phyloP scores from a whole-genome alignment of 2,329 filamentous ascomycete genomes.

The Cytospora chrysosperma region DNA sequence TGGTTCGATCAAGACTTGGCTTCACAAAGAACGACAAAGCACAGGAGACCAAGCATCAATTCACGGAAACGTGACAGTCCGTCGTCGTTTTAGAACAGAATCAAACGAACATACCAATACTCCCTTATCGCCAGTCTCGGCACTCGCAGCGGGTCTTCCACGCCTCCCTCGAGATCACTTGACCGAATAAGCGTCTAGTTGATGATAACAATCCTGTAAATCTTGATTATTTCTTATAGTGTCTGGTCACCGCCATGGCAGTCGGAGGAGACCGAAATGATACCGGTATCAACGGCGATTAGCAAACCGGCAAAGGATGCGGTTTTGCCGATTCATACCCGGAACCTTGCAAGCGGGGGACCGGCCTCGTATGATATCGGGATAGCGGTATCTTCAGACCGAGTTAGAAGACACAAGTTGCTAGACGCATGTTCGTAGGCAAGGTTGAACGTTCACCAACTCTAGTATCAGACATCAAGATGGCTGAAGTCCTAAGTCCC shows the following conservation, averaged over 20 bases:
- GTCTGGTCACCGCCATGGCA: not conserved
- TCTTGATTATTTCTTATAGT: not conserved
- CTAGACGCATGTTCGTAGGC: not conserved
- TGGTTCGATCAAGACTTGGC: not conserved
- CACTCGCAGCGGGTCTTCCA: not conserved
- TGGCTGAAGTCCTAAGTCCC: not conserved
- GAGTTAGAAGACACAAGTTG: not conserved
- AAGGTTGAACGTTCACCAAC: not conserved
- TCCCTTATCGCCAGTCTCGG: not conserved
- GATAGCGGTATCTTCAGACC: too few relatives aligned
- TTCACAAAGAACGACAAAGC: not conserved
- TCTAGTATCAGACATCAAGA: not conserved
- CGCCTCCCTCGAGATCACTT: not conserved
- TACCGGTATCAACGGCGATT: constrained; percentile 1
- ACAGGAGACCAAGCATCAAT: too few relatives aligned
- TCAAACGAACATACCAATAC: not conserved
- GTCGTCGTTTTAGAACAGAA: not conserved
- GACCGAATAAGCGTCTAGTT: not conserved
- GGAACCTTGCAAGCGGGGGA: not conserved
- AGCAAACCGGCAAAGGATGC: not conserved
- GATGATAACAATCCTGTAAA: not conserved
- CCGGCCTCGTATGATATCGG: too few relatives aligned
- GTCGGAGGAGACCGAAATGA: not conserved
- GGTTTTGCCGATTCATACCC: not conserved
- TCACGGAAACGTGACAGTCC: not conserved